These are phyloP conservation scores for Paecilomyces sp. DNA, from an alignment of 2,329 filamentous ascomycete species.

Conservation along the genomic window DNA sequence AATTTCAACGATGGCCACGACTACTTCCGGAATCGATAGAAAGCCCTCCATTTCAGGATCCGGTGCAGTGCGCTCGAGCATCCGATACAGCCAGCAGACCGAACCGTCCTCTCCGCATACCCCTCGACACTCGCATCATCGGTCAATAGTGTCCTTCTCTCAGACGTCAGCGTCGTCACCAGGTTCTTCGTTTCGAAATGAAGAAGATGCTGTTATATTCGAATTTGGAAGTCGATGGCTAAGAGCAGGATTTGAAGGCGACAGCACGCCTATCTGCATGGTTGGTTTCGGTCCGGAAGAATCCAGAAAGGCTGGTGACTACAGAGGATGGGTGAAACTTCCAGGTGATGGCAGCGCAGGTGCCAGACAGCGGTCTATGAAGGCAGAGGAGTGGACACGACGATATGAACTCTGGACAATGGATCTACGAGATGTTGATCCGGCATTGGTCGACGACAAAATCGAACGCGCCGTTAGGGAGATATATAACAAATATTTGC, in stretches of 20 bases:
- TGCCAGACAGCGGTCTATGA: slow-evolving; percentile 13
- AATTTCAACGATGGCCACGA: not conserved
- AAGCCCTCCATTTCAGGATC: slow-evolving; percentile 7
- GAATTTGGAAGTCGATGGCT: slow-evolving; percentile 76
- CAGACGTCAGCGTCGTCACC: slow-evolving; percentile 51
- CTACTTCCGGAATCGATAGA: slow-evolving; percentile 1
- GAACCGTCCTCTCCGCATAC: slow-evolving; percentile 52
- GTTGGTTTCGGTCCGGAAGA: slow-evolving; percentile 68
- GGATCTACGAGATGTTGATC: slow-evolving; percentile 65
- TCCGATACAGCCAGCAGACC: slow-evolving; percentile 22
- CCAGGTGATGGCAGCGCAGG: slow-evolving; percentile 40
- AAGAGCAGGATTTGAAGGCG: slow-evolving; percentile 79
- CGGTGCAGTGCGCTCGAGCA: slow-evolving; percentile 12
- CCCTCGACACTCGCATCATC: slow-evolving; percentile 40
- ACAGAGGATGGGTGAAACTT: slow-evolving; percentile 60
- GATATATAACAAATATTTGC: slow-evolving; percentile 68
- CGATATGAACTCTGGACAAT: slow-evolving; percentile 67
- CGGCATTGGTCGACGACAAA: slow-evolving; percentile 77
- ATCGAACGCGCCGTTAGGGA: slow-evolving; percentile 76
- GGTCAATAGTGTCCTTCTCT: slow-evolving; percentile 44
- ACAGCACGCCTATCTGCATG: slow-evolving; percentile 64
- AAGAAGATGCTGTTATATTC: slow-evolving; percentile 78
- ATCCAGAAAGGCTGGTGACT: slow-evolving; percentile 73
- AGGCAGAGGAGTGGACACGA: slow-evolving; percentile 37
- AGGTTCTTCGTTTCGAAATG: slow-evolving; percentile 52